phyloP scores from a whole-genome alignment of 805 yeast species.

The Candida germanica region DNA sequence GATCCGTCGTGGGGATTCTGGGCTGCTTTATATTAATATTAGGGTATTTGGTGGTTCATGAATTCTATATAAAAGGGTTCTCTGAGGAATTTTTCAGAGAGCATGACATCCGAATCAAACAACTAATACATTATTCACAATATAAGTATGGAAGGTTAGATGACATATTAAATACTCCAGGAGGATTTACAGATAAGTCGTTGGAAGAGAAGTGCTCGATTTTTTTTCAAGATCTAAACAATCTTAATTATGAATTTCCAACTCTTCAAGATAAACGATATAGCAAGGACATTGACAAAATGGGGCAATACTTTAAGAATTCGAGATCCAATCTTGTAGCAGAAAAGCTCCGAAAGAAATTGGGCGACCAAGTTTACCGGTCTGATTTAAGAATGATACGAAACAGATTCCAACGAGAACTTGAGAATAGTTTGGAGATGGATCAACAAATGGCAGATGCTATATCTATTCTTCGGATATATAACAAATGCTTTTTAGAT shows the following conservation, averaged over 20 bases:
- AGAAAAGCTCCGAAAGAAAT: slow-evolving; percentile 3
- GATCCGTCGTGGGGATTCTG: slow-evolving; percentile 1
- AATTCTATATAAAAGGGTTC: slow-evolving; percentile 1
- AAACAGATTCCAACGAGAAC: slow-evolving; percentile 14
- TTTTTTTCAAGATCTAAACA: slow-evolving; percentile 21
- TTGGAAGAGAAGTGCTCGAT: slow-evolving; percentile 22
- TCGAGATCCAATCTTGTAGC: slow-evolving; percentile 1
- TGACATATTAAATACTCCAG: slow-evolving; percentile 12
- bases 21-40: neutral
- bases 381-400: slow-evolving; percentile 19
- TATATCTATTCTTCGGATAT: slow-evolving; percentile 25
- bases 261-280: slow-evolving; percentile 4
- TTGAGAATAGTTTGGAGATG: slow-evolving; percentile 15
- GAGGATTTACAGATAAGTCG: slow-evolving; percentile 10
- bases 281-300: slow-evolving; percentile 15
- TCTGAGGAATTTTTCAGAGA: slow-evolving; percentile 8
- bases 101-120: slow-evolving; percentile 15
- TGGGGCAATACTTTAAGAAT: slow-evolving; percentile 9
- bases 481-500: slow-evolving; percentile 27
- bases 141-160: slow-evolving; percentile 20
- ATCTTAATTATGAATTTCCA: slow-evolving; percentile 24
- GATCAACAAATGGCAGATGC: slow-evolving; percentile 32
- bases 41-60: neutral
- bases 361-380: neutral
- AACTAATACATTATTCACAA: slow-evolving; percentile 22